Evolutionary conservation across 495 filamentous ascomycete genomes (phyloP), one percentile per base, ranked within the genome.

Genomic region (Trichoderma virens): DNA sequence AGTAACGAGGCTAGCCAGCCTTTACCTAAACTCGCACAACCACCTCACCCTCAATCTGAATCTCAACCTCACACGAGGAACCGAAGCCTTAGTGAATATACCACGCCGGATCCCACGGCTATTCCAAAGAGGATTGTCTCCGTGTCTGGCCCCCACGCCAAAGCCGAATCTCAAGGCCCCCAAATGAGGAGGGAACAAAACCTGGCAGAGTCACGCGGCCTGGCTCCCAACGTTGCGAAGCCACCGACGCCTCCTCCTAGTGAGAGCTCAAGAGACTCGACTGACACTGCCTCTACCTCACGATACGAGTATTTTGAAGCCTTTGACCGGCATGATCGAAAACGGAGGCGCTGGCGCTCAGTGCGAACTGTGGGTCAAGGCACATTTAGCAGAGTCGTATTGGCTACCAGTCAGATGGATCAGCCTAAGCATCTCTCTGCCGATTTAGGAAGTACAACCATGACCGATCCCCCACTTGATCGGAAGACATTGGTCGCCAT

Each of bases 341-440:
- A 85, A 62, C 72, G 80, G 30, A 82, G 81, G 63, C 79, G 84
- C 67, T 98, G 90, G 84, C 81, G 89, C 67, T 89, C 88, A 35
- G 72, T 98, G 28, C 88, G 87, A 62, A 77, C 88, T 68, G 81
- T 98, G 11, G 94, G 94, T 9, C 90, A 97, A 65, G 94, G 94
- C 16, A 96, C 94, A 2, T 98, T 98, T 74, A 97, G 92, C 74
- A 90, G 90, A 67, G 94, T 98, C 31, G 86, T 92, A 71, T 80
- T 98, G 11, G 93, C 92, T 4, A 96, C 90, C 5, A 80, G 77
- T 69, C 78, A 83, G 68, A 67, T 74, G 28, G 70, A 72, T 3
- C 67, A 76, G 60, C 71, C 72, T 23, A 67, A 73, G 6, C 76
- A 75, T 43, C 78, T 74, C 61, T 81, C 77, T 60, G 82, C 81